Base-by-base conservation (phyloP, 345 rosid genomes). In the Draba incana region DNA sequence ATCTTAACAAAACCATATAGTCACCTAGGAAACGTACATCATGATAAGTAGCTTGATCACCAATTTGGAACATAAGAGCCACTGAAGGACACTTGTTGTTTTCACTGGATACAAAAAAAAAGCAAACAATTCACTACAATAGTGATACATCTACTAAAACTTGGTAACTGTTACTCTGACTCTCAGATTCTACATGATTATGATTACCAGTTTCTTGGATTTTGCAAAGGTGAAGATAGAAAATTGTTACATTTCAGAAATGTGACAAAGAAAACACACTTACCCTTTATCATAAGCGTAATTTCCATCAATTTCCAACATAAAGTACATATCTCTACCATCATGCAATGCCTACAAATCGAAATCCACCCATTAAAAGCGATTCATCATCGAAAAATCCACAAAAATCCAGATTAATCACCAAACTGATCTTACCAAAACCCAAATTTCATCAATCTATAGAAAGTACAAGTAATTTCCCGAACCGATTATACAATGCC, bases 51-150 rank as follows among this genome's bases (percentile, higher is more conserved):
- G 99, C 97, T 68, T 75, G 81, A 39, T 82, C 88, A 37, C 98
- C 98, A 53, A 88, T 86, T 74, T 82, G 98, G 78, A 94, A 92
- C 97, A 94, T 94, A 76, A 94, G 88, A 65, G 99, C 83, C 65
- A 84, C 84, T 0, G 99, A 94, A 64, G 99, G 93, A 61, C 99
- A 89, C 67, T 83, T 89, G 0, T 63, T 80, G 80, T 64, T 88
- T 42, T 84, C 79, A 35, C 99, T 93, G 91, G 27, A 85, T 80
- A 52, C 31, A 66, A 38, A 75, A 74, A n/a, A n/a, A 46, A 68
- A 47, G 69, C 68, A 74, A 60, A 43, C 57, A 60, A 25, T 74
- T 66, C 62, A 59, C 35, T 44, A 51, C 31, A 33, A 6, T 28
- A 28, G 4, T 28, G 31, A 28, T 28, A 28, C 24, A 53, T 54